Evolutionary conservation across 495 filamentous ascomycete species (phyloP).

Genomic region (Aspergillus leporis): DNA sequence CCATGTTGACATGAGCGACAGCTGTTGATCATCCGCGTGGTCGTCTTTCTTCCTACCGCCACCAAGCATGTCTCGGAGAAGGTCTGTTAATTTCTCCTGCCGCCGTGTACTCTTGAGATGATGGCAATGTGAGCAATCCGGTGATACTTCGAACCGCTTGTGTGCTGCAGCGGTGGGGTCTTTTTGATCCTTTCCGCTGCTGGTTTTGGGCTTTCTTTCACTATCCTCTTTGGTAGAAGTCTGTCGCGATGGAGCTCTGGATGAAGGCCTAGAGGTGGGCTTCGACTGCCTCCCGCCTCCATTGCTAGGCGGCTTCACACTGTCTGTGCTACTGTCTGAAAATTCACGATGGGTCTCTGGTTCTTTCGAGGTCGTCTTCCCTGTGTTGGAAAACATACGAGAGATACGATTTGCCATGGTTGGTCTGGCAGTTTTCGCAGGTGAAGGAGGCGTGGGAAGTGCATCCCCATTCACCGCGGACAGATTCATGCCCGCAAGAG

Average conservation of each 20-base stretch:
- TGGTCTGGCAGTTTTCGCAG: conserved; percentile 45
- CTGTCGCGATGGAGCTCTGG: conserved; percentile 42
- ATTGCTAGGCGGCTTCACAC: conserved; percentile 31
- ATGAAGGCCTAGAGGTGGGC: conserved; percentile 39
- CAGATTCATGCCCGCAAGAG: conserved; percentile 48
- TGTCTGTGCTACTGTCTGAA: conserved; percentile 45
- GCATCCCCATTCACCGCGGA: conserved; percentile 41
- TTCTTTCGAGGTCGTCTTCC: conserved; percentile 35
- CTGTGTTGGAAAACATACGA: conserved; percentile 57
- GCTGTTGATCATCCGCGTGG: conserved; percentile 70
- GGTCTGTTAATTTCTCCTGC: conserved; percentile 93
- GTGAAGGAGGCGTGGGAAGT: conserved; percentile 31
- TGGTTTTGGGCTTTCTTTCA: conserved; percentile 35
- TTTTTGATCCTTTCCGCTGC: conserved; percentile 42
- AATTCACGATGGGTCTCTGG: conserved; percentile 37
- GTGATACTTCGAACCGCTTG: conserved; percentile 59
- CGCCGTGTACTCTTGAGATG: conserved; percentile 81
- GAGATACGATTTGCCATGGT: conserved; percentile 60
- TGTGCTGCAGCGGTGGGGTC: conserved; percentile 36
- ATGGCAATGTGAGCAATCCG: conserved; percentile 76
- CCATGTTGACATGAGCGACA: conserved; percentile 94
- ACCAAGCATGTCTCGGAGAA: conserved; percentile 81
- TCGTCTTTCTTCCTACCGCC: conserved; percentile 68
- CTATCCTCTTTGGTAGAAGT: conserved; percentile 42
- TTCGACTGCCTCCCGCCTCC: conserved; percentile 36